Evolutionary conservation across 345 rosid genomes (phyloP).

Genomic region (Corymbia maculata): DNA sequence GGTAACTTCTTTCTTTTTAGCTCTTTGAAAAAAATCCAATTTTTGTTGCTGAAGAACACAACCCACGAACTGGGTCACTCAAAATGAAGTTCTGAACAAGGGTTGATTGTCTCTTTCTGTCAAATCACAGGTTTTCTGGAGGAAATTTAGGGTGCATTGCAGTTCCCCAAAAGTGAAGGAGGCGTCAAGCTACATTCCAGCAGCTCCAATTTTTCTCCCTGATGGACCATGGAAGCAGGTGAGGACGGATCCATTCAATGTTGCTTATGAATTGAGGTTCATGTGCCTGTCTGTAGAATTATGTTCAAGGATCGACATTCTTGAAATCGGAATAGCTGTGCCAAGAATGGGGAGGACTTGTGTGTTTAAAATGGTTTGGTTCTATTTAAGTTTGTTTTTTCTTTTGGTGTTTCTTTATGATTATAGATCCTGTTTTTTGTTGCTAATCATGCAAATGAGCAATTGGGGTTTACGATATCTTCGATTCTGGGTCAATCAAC

Average conservation of each 20-base stretch:
- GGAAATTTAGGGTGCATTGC: slow-evolving; percentile 23
- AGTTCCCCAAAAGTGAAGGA: slow-evolving; percentile 25
- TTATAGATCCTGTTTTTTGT: background rate
- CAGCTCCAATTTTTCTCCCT: slow-evolving; percentile 83
- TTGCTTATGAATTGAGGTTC: background rate
- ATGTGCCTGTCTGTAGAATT: background rate
- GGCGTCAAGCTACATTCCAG: slow-evolving; percentile 47
- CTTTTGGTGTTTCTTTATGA: background rate
- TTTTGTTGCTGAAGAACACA: background rate
- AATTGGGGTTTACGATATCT: background rate
- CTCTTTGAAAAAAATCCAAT: background rate
- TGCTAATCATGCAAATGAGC: background rate
- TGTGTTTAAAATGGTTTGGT: background rate
- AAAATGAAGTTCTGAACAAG: background rate
- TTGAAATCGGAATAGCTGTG: background rate
- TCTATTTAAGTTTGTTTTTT: background rate
- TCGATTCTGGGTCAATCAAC: background rate
- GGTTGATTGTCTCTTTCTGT: background rate
- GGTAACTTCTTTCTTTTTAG: background rate
- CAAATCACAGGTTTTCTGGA: slow-evolving; percentile 15
- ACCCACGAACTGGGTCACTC: background rate
- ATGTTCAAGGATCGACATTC: background rate
- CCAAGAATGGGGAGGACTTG: background rate
- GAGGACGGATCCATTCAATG: background rate
- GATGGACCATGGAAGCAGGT: slow-evolving; percentile 88